Evolutionary conservation across 352 stramenopile genomes (phyloP).

Genomic region (Phytopythium vexans): DNA sequence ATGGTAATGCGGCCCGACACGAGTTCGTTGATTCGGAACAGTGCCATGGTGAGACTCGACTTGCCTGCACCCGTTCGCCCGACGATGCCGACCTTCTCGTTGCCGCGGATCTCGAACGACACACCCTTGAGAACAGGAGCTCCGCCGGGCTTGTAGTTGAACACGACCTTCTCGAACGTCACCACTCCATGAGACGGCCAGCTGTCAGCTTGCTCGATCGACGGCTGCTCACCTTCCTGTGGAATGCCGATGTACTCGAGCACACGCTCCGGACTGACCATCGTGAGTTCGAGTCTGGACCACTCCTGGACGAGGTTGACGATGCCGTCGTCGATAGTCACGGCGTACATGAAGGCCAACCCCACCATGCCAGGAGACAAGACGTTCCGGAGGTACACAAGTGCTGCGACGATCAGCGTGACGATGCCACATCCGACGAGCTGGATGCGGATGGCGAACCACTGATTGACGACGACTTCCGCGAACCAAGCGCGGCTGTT

Average conservation of each 20-base stretch:
- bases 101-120: constrained; percentile 17
- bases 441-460: constrained; percentile 43
- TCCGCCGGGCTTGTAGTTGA: constrained; percentile 75
- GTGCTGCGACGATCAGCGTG: constrained; percentile 43
- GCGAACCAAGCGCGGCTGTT: constrained; percentile 18
- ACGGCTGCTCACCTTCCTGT: not conserved
- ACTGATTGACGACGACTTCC: constrained; percentile 12
- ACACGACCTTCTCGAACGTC: constrained; percentile 70
- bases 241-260: constrained; percentile 47
- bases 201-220: not conserved
- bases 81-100: constrained; percentile 3
- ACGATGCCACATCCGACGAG: constrained; percentile 69
- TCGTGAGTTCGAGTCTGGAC: constrained; percentile 35
- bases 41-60: constrained; percentile 9
- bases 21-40: constrained; percentile 38
- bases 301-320: constrained; percentile 66
- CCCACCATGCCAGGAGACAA: constrained; percentile 43
- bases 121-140: constrained; percentile 25
- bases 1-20: constrained; percentile 61
- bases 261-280: constrained; percentile 84
- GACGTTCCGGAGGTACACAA: constrained; percentile 26
- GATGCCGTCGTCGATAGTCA: constrained; percentile 64
- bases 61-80: constrained; percentile 2
- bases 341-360: constrained; percentile 83
- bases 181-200: constrained; percentile 76